phyloP scores from a whole-genome alignment of 495 filamentous ascomycete genomes.

The Penicillium coprophilum region DNA sequence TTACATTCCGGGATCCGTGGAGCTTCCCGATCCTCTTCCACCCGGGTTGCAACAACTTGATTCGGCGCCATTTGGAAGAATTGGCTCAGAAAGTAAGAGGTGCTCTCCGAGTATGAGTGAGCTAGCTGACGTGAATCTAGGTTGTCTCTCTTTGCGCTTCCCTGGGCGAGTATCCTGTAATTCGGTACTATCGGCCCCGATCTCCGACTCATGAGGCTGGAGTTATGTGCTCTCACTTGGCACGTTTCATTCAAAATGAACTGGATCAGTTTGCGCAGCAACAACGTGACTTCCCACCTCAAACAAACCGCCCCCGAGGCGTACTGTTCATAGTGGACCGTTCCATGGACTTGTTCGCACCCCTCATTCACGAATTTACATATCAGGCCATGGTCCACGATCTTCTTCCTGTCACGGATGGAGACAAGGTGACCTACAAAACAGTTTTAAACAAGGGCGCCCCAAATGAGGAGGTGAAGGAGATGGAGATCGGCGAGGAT shows the following conservation, averaged over 20 bases:
- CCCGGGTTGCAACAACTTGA: constrained; percentile 80
- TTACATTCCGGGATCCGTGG: constrained; percentile 90
- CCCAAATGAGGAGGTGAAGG: constrained; percentile 69
- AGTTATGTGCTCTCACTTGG: constrained; percentile 82
- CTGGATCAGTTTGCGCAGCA: constrained; percentile 81
- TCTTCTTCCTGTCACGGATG: constrained; percentile 80
- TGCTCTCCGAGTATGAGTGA: background rate
- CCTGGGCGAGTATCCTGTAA: constrained; percentile 83
- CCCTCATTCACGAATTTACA: constrained; percentile 92
- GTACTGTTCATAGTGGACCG: constrained; percentile 85
- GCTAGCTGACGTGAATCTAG: constrained; percentile 47
- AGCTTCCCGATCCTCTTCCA: constrained; percentile 93
- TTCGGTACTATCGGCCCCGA: constrained; percentile 82
- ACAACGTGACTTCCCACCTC: constrained; percentile 81
- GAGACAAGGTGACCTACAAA: constrained; percentile 82
- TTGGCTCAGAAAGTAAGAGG: constrained; percentile 78
- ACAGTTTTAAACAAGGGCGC: constrained; percentile 71
- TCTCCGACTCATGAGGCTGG: constrained; percentile 78
- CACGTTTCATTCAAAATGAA: constrained; percentile 88
- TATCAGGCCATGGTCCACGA: constrained; percentile 99
- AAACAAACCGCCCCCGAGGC: constrained; percentile 74
- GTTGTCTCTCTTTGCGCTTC: constrained; percentile 80
- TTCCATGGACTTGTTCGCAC: constrained; percentile 85
- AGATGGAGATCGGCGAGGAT: constrained; percentile 84
- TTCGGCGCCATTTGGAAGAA: constrained; percentile 74